Evolutionary conservation across 257 asterid genomes (phyloP).

Genomic region (Ligustrum vulgare): DNA sequence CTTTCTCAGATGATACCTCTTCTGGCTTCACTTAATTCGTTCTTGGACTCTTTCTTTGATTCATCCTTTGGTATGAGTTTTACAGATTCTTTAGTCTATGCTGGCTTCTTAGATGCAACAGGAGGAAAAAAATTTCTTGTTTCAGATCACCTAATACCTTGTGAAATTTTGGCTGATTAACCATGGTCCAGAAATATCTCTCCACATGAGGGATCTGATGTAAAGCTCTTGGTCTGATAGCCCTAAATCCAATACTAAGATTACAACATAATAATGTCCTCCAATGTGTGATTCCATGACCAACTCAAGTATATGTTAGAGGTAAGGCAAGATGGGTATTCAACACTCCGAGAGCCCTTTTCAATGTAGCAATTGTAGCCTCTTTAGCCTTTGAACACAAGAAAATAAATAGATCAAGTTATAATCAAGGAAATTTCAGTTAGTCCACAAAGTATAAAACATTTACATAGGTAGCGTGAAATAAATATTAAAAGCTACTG

Average conservation of each 20-base stretch:
- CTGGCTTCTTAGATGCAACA: constrained; percentile 72
- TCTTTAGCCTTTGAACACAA: too few species aligned
- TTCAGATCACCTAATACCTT: constrained; percentile 63
- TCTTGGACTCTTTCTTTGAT: constrained; percentile 59
- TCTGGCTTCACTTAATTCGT: constrained; percentile 54
- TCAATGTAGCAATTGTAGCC: constrained; percentile 54
- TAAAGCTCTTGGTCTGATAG: too few species aligned
- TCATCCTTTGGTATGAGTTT: constrained; percentile 69
- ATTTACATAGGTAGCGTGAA: too few species aligned
- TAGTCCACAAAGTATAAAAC: too few species aligned
- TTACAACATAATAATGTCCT: too few species aligned
- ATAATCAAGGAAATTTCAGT: too few species aligned
- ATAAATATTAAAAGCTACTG: too few species aligned
- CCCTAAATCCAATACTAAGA: too few species aligned
- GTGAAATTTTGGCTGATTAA: constrained; percentile 80
- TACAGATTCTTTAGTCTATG: constrained; percentile 60
- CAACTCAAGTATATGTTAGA: constrained; percentile 82
- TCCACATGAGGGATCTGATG: too few species aligned
- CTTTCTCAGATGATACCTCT: constrained; percentile 44
- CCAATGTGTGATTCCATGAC: too few species aligned
- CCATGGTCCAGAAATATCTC: constrained; percentile 85
- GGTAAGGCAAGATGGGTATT: constrained; percentile 74
- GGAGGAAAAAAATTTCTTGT: constrained; percentile 65
- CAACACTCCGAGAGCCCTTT: constrained; percentile 73
- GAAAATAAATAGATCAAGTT: too few species aligned